Base-by-base conservation (phyloP, 805 yeast species). In the Metschnikowia matae region DNA sequence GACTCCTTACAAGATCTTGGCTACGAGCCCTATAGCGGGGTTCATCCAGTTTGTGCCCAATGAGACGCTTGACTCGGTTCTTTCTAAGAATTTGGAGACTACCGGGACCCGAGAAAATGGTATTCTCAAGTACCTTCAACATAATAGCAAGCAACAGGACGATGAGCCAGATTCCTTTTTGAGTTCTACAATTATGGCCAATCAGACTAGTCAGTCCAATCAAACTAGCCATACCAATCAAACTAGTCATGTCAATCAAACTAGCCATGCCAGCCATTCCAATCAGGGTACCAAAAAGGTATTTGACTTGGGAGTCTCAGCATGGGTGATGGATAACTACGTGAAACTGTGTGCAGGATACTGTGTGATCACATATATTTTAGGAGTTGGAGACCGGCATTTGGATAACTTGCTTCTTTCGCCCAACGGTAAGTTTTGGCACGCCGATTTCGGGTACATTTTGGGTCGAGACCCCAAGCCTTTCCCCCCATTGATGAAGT, bases 381-480 rank as follows among this genome's bases (percentile, higher is more conserved):
- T 94, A 13, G 99, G 99, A 5, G 97, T 94, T 7, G 99, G 99
- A 14, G 99, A 94, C 68, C 79, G 99, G 50, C 99, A 94, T 71
- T 73, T 94, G 55, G 99, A 94, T 62, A 94, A 94, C 62, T 70
- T 94, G 55, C 74, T 94, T 41, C 77, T 89, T 36, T 87, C 84
- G 46, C 89, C 83, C 54, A 71, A 54, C 86, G 92, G 78, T 85
- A 88, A 83, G 59, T 94, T 94, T 64, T 92, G 96, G 81, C 99
- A 94, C 68, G 97, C 96, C 1, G 99, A 94, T 68, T 94, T 89
- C 67, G 99, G 99, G 1, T 94, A 94, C 62, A 92, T 94, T 45
- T 71, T 94, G 48, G 99, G 99, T 0, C 84, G 91, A 48, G 99
- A 94, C 66, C 99, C 99, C 2, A 94, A 94, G 65, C 98, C 98